Conservation (phyloP, 345 rosid species). For the rapeseed (Brassica napus) region DNA sequence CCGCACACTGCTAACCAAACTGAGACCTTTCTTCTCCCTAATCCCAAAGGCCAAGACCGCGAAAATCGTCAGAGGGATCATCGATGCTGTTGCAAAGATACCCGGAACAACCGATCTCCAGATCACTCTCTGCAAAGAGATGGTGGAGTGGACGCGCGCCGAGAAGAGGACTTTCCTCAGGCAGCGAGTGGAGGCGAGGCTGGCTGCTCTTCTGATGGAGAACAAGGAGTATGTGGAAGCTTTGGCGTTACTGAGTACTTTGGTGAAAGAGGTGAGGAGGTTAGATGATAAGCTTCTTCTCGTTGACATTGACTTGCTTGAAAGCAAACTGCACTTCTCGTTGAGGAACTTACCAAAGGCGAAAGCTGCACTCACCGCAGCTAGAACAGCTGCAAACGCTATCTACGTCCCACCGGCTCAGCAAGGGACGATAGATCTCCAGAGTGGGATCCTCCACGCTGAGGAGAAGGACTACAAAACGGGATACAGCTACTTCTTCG, state of each 20-base stretch:
- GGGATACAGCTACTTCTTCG: slow-evolving; percentile 91
- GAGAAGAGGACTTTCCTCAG: slow-evolving; percentile 94
- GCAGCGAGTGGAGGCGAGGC: slow-evolving; percentile 92
- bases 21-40: slow-evolving; percentile 80
- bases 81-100: slow-evolving; percentile 93
- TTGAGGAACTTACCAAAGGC: slow-evolving; percentile 91
- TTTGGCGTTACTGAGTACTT: slow-evolving; percentile 59
- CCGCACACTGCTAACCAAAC: slow-evolving; percentile 61
- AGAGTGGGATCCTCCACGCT: slow-evolving; percentile 97
- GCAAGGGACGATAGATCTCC: slow-evolving; percentile 92
- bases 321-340: slow-evolving; percentile 93
- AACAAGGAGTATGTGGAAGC: slow-evolving; percentile 78
- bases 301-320: slow-evolving; percentile 88
- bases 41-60: slow-evolving; percentile 98
- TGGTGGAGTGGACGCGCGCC: slow-evolving; percentile 88
- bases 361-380: slow-evolving; percentile 98
- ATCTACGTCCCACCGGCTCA: slow-evolving; percentile 94
- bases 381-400: slow-evolving; percentile 96
- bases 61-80: slow-evolving; percentile 77
- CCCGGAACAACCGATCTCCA: slow-evolving; percentile 88
- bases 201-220: slow-evolving; percentile 91
- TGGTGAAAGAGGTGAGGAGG: slow-evolving; percentile 92
- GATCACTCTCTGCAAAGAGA: slow-evolving; percentile 84
- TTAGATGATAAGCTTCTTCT: slow-evolving; percentile 94
- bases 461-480: slow-evolving; percentile 99